Base-by-base conservation (phyloP, 176 grass and related monocot species). In the Dendrocalamus sinicus region DNA sequence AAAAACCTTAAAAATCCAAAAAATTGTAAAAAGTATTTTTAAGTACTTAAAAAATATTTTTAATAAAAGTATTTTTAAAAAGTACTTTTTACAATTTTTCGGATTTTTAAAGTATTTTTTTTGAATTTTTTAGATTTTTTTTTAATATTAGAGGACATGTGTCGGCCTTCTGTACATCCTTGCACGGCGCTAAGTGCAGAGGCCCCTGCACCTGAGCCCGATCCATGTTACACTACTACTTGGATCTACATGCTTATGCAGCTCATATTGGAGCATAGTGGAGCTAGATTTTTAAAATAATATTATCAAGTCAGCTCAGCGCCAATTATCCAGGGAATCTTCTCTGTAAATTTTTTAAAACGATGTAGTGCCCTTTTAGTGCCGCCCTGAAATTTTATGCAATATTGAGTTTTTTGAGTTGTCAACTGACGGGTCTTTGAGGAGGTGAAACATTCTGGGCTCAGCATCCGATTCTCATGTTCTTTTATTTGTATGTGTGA, bases 391-490 rank as follows among this genome's bases (percentile, higher is more conserved):
- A 68, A 50, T 64, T 6, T 83, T 46, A 51, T 87, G 79, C 71
- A 54, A 50, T 76, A 43, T 83, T 23, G 30, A 54, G 20, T 61
- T 40, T 77, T 63, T 41, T 61, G 48, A 84, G 74, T 61, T 91
- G 40, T 83, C 67, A 83, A 50, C 30, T 66, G 80, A 7, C 63
- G 68, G 67, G 75, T 62, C 28, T 61, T 45, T 40, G 8, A 76
- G 41, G 5, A 59, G 55, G 50, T 51, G 67, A 74, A 87, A 83
- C 84, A 79, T 79, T 83, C 50, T 79, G 74, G 79, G 26, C 50
- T 84, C 70, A 78, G 80, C 85, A 86, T 90, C 89, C 74, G 73
- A 59, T 83, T 79, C 79, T 47, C 79, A 71, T 63, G 72, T 62
- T 84, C 79, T 60, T 83, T 78, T 47, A 80, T 84, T 80, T 84